A percentile compares a stretch with the other conserved stretches of the same genome.
Conservation (phyloP, 176 grass and related monocot species). For the Triticum dicoccoides region DNA sequence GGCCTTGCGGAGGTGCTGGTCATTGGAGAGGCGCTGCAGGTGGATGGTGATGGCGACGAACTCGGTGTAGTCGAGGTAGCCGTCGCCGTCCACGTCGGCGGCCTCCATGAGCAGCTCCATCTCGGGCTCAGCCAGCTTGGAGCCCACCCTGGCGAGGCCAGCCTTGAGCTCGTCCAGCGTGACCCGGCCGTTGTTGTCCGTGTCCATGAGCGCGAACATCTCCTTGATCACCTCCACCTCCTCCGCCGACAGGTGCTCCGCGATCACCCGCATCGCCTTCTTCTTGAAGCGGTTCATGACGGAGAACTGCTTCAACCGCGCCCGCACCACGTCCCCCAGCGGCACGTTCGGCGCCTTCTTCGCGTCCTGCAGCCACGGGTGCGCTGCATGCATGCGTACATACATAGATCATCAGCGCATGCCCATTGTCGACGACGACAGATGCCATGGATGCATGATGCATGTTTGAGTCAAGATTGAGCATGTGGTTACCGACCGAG, state of each 20-base stretch:
- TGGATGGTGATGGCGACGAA: constrained; percentile 95
- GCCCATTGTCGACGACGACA: neutral
- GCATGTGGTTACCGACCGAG: constrained; percentile 40
- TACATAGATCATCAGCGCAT: no score
- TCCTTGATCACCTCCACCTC: constrained; percentile 90
- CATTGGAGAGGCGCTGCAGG: constrained; percentile 87
- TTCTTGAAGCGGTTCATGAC: constrained; percentile 92
- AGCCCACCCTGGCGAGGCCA: constrained; percentile 76
- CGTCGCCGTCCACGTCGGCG: constrained; percentile 89
- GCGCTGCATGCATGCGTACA: constrained; percentile 23
- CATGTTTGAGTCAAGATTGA: neutral
- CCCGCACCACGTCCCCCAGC: constrained; percentile 68
- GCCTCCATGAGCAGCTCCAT: constrained; percentile 98
- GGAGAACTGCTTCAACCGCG: constrained; percentile 72
- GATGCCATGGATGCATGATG: neutral
- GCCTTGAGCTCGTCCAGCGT: constrained; percentile 83
- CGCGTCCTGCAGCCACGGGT: constrained; percentile 75
- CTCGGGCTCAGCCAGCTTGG: constrained; percentile 83
- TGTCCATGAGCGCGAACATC: constrained; percentile 92
- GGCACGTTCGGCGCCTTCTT: constrained; percentile 53
- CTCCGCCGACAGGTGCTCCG: constrained; percentile 83
- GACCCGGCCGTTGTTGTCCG: constrained; percentile 66
- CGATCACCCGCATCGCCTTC: constrained; percentile 88
- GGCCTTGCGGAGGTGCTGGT: constrained; percentile 84
- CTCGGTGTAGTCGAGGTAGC: constrained; percentile 88